Conservation (phyloP, 75 land plant genomes). For the Picea sitchensis region DNA sequence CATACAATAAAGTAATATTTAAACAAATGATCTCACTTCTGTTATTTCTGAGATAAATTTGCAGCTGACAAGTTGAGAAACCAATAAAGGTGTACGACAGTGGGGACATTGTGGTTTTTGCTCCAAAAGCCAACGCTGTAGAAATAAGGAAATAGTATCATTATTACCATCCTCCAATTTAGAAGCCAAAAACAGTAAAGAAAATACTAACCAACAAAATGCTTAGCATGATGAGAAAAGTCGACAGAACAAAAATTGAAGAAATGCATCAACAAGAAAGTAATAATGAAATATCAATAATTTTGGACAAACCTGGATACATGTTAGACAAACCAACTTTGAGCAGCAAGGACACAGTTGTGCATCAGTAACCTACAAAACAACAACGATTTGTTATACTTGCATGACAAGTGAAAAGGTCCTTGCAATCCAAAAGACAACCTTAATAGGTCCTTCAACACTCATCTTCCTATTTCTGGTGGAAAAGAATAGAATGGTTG, state of each 20-base stretch:
- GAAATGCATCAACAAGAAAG: neutral
- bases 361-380: conserved; percentile 29
- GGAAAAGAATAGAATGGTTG: neutral
- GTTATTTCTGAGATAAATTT: conserved; percentile 31
- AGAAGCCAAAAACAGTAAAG: neutral
- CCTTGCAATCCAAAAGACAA: neutral
- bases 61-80: conserved; percentile 38
- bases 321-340: conserved; percentile 26
- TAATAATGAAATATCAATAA: neutral
- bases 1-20: neutral
- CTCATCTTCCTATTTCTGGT: neutral
- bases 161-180: neutral
- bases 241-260: neutral
- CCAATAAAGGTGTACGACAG: conserved; percentile 30
- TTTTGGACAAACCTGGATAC: conserved; percentile 21
- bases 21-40: conserved; percentile 15
- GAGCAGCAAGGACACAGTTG: conserved; percentile 40
- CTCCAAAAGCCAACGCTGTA: conserved; percentile 34
- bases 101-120: conserved; percentile 33
- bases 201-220: neutral
- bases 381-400: neutral
- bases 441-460: neutral
- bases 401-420: neutral
- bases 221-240: neutral
- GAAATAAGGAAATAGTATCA: neutral